Conservation (phyloP, 1,284 basidiomycete genomes). For the Kalmanozyma brasiliensis region DNA sequence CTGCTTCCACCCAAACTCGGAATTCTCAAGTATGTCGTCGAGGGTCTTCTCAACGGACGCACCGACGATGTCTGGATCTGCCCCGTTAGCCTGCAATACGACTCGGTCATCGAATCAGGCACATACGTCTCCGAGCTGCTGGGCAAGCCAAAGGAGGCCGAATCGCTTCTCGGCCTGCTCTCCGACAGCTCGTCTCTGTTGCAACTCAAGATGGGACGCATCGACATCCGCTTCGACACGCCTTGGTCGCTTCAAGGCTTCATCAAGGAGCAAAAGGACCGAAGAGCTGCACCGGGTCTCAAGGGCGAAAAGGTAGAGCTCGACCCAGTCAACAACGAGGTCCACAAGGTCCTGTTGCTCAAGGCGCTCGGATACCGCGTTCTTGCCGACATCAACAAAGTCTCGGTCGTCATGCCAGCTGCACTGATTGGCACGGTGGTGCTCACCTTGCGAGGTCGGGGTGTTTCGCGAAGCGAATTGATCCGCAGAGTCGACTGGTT, state of each 20-base stretch:
- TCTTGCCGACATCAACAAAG: slow-evolving; percentile 68
- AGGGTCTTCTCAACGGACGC: slow-evolving; percentile 62
- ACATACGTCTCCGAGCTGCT: slow-evolving; percentile 68
- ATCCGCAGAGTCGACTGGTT: slow-evolving; percentile 66
- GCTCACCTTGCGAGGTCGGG: slow-evolving; percentile 67
- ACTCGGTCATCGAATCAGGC: slow-evolving; percentile 69
- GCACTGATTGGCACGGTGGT: slow-evolving; percentile 68
- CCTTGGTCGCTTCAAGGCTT: slow-evolving; percentile 68
- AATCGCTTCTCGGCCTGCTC: slow-evolving; percentile 67
- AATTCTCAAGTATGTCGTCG: slow-evolving; percentile 69
- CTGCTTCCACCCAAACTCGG: slow-evolving; percentile 69
- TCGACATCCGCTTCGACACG: slow-evolving; percentile 69
- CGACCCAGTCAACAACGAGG: slow-evolving; percentile 46
- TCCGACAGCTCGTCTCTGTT: slow-evolving; percentile 64
- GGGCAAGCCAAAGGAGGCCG: slow-evolving; percentile 69
- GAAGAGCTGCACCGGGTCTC: slow-evolving; percentile 41
- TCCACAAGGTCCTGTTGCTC: slow-evolving; percentile 62
- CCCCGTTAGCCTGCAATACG: slow-evolving; percentile 69
- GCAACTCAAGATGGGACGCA: slow-evolving; percentile 67
- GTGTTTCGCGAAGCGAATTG: slow-evolving; percentile 67
- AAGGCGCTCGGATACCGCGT: slow-evolving; percentile 68
- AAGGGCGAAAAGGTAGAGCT: slow-evolving; percentile 44
- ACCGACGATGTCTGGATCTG: slow-evolving; percentile 68
- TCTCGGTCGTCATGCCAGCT: slow-evolving; percentile 68
- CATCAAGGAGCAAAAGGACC: slow-evolving; percentile 62